Base-by-base conservation (phyloP, 2,329 filamentous ascomycete species). In the Talaromyces piceae region DNA sequence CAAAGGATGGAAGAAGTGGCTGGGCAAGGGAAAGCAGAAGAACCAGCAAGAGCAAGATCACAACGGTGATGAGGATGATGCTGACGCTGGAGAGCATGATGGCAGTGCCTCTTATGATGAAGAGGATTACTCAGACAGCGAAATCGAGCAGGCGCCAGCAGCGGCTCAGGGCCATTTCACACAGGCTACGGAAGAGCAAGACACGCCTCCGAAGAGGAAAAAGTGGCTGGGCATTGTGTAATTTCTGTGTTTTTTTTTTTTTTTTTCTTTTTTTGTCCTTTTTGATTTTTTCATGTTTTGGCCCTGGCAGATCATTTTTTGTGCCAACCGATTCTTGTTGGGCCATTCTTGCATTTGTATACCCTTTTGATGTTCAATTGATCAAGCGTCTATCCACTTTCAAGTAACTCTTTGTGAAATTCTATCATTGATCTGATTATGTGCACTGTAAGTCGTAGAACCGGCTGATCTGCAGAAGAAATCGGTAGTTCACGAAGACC, bases 1-100 rank as follows among this genome's bases (percentile, higher is more conserved):
- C 45, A 71, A 70, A 51, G 64, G 67, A 25, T 71, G 69, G 69
- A 66, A 62, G 55, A 70, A 67, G 49, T 69, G 66, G 65, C 52
- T 69, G 30, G 59, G 61, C 20, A 59, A 60, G 23, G 58, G 63
- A 16, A 63, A 61, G 45, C 63, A 61, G 50, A 60, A 62, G 49
- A 28, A 41, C 13, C 39, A 49, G 8, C 43, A 43, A 16, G 16
- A 41, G 26, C 46, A 41, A 16, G 16, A 28, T 33, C 12, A n/a
- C 4, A 3, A 28, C 12, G 44, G 3, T 12, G 25, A 45, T 20
- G 23, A 3, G 12, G 43, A 27, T 45, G 30, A 20, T 20, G n/a
- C 2, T 12, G 16, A 18, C 7, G 33, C 18, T 26, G 26, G 9
- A 7, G 41, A 18, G 6, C 4, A 50, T n/a, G 25, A 49, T 18